A percentile compares a stretch with the other conserved stretches of the same genome.
Evolutionary conservation across 2,329 filamentous ascomycete genomes (phyloP).

Genomic region (Epichloe uncinata): DNA sequence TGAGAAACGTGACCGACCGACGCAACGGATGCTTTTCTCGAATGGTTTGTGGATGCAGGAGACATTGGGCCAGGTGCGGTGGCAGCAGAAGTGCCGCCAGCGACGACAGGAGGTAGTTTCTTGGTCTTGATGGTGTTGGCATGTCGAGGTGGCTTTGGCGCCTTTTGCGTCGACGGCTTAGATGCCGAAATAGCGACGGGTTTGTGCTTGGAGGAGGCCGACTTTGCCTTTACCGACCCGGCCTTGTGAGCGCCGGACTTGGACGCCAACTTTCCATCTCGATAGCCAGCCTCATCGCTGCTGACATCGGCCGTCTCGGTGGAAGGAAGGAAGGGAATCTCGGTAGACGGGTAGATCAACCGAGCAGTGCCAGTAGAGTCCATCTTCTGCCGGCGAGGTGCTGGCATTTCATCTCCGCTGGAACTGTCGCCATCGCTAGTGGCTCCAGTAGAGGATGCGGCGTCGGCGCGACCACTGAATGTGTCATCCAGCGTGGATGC

Average conservation of each 20-base stretch:
- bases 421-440: constrained; percentile 67
- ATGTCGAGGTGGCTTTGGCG: constrained; percentile 29
- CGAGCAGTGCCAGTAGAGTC: constrained; percentile 29
- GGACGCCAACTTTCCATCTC: constrained; percentile 13
- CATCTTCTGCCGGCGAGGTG: constrained; percentile 44
- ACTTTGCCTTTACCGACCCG: constrained; percentile 25
- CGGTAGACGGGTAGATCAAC: constrained; percentile 37
- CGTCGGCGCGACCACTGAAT: constrained; percentile 79
- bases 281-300: constrained; percentile 21
- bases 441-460: constrained; percentile 70
- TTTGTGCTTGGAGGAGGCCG: constrained; percentile 27
- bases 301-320: constrained; percentile 31
- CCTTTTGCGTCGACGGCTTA: constrained; percentile 25
- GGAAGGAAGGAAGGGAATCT: constrained; percentile 38
- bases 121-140: constrained; percentile 33
- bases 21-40: constrained; percentile 62
- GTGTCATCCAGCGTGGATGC: constrained; percentile 89
- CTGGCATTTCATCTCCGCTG: constrained; percentile 47
- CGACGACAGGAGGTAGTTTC: constrained; percentile 27
- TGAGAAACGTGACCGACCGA: constrained; percentile 37
- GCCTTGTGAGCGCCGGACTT: constrained; percentile 26
- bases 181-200: constrained; percentile 15
- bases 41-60: constrained; percentile 53
- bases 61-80: constrained; percentile 34
- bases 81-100: constrained; percentile 3